Evolutionary conservation across 1,284 basidiomycete genomes (phyloP), one percentile per base, ranked within the genome.

Genomic region (Leccinum subrobustum): DNA sequence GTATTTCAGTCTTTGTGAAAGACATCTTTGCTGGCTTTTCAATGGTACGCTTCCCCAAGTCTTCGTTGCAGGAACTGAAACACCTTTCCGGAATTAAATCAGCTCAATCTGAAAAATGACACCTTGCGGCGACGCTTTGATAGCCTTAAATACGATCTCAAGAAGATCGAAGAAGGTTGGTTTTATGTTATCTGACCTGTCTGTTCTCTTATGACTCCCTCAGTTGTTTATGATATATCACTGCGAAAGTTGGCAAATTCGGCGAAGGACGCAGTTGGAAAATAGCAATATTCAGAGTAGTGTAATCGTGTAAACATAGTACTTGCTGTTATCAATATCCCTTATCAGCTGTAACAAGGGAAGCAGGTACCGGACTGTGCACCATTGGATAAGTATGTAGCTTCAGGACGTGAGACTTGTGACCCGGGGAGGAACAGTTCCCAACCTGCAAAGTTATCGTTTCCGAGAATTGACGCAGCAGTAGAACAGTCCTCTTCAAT

Each of bases 71-170:
- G 39, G 57, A 58, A 61, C 54, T 68, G 55, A 67, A 66, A 57
- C 52, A 44, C 27, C 33, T 50, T 31, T 33, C 6, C 12, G 63
- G 11, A 50, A 65, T 51, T 31, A 20, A 60, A 59, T 18, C 6
- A 68, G 88, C 79, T 95, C n/a, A 95, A 94, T 70, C 78, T 95
- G n/a, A 95, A 93, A 70, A 95, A 95, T 64, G 92, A 94, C 69
- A 74, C 78, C 0, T 77, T 95, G 4, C 85, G 92, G 9, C 83
- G 91, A 62, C 78, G 92, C 56, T 95, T 92, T 68, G 92, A 92
- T 68, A 86, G 88, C 65, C 76, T 93, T 25, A 93, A 93, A 71
- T 95, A 94, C 67, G 92, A 94, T 70, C 84, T 95, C 66, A 94
- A 94, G 76, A 92, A 92, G 68, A 90, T 94, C 23, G 92, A 95